Percentiles rank a stretch among this genome's conserved stretches.
These are phyloP conservation scores for Grigorovia humatica DNA, from an alignment of 805 yeast genomes.

Conservation along the genomic window DNA sequence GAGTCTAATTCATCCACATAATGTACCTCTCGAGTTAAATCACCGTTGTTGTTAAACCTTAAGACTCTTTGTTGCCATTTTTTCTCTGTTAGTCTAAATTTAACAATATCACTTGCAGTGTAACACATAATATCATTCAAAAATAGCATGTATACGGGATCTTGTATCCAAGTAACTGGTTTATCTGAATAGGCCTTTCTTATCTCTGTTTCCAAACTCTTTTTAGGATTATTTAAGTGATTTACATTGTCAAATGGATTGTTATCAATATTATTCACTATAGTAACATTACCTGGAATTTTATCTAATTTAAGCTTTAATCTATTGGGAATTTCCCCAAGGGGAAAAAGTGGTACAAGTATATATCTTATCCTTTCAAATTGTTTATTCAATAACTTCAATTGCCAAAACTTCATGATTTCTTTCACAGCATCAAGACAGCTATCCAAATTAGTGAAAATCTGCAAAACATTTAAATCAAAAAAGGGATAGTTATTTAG, in stretches of 20 bases:
- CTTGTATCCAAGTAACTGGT: constrained; percentile 13
- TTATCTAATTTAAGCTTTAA: background rate
- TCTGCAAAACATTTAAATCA: constrained; percentile 37
- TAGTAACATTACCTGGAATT: constrained; percentile 14
- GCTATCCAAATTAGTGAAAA: constrained; percentile 22
- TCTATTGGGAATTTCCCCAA: constrained; percentile 3
- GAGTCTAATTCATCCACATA: constrained; percentile 12
- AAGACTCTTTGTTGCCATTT: constrained; percentile 22
- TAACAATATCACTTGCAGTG: constrained; percentile 21
- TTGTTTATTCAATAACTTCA: constrained; percentile 11
- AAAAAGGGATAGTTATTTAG: constrained; percentile 56
- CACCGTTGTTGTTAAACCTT: constrained; percentile 7
- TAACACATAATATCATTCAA: constrained; percentile 21
- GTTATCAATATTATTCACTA: constrained; percentile 10
- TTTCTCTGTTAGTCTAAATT: constrained; percentile 1
- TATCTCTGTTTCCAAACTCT: background rate
- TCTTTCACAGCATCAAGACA: constrained; percentile 11
- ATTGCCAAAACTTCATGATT: constrained; percentile 14
- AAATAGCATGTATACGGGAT: constrained; percentile 23
- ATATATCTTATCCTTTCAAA: constrained; percentile 18
- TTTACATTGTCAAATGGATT: constrained; percentile 8
- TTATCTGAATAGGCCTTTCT: background rate
- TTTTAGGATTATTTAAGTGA: background rate
- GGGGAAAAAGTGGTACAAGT: constrained; percentile 21
- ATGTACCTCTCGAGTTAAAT: background rate